Base-by-base conservation (phyloP, 768 basidiomycete genomes). In the Phallus indusiatus region DNA sequence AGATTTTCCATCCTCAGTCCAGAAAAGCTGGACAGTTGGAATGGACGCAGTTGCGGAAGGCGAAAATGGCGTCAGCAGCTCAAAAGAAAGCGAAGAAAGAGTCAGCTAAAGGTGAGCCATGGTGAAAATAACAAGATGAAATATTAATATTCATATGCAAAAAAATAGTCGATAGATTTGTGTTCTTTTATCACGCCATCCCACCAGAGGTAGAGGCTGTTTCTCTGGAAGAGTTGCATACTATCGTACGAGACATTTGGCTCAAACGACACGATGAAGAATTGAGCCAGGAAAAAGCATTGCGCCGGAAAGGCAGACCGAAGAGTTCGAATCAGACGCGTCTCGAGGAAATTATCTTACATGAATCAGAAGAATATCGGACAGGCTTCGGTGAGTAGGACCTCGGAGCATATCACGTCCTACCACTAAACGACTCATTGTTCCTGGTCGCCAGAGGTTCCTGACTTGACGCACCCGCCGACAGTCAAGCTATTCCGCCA, bases 1-100 rank as follows among this genome's bases (percentile, higher is more conserved):
- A 92, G 65, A 64, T 91, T 10, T 86, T 85, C 62, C 90, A 93
- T 67, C 90, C 90, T 4, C 76, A 85, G 51, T 93, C 90, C 20
- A 78, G 90, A 61, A 93, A 92, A 72, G 90, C 90, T 1, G 82
- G 77, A 12, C 89, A 91, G 66, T 75, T 90, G 14, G 75, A 79
- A 16, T 81, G 89, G 20, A 76, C 80, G 58, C 80, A 84, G 21
- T 69, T 88, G 42, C 79, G 90, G 61, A 88, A 88, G 64, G 76
- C 76, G 20, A 90, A 84, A 67, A 74, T 92, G 17, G 77, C 76
- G 12, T 78, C 79, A 59, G 74, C 80, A 5, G 73, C 78, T 9
- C 74, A 74, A 8, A 83, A 82, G 64, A 78, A 88, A 22, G 67
- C 68, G 5, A 78, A 84, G 67, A 86, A 82, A 66, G 75, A 84